These are phyloP conservation scores for Quercus phellos DNA, from an alignment of 331 rosid species.

Conservation along the genomic window DNA sequence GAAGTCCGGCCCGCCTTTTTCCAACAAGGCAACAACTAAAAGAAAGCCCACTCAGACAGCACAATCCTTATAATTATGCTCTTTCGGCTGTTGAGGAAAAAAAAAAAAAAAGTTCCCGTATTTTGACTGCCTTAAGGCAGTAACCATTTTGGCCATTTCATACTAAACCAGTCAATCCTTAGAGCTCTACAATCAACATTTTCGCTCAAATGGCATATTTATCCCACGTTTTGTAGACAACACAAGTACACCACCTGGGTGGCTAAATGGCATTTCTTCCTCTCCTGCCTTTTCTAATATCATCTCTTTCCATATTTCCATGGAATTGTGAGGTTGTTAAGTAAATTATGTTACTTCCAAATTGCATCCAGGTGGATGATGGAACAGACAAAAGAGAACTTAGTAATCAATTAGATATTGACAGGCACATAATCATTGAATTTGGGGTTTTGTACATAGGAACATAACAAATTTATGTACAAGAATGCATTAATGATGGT, in stretches of 20 bases:
- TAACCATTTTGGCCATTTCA: too few relatives aligned
- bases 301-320: neutral
- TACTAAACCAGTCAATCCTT: too few relatives aligned
- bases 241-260: neutral
- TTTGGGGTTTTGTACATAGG: constrained; percentile 33
- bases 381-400: neutral
- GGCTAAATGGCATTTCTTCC: neutral
- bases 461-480: constrained; percentile 51
- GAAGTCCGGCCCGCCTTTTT: too few relatives aligned
- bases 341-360: neutral
- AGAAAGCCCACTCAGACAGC: too few relatives aligned
- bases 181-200: too few relatives aligned
- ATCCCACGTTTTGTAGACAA: too few relatives aligned
- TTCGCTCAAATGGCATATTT: too few relatives aligned
- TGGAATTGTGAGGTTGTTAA: neutral
- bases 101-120: too few relatives aligned
- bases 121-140: too few relatives aligned
- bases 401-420: constrained; percentile 12
- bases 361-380: neutral
- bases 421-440: neutral
- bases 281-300: neutral
- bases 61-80: too few relatives aligned
- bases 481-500: constrained; percentile 62
- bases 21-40: too few relatives aligned
- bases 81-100: too few relatives aligned